phyloP scores from a whole-genome alignment of 2,329 filamentous ascomycete genomes.

The Alternaria novae-zelandiae region DNA sequence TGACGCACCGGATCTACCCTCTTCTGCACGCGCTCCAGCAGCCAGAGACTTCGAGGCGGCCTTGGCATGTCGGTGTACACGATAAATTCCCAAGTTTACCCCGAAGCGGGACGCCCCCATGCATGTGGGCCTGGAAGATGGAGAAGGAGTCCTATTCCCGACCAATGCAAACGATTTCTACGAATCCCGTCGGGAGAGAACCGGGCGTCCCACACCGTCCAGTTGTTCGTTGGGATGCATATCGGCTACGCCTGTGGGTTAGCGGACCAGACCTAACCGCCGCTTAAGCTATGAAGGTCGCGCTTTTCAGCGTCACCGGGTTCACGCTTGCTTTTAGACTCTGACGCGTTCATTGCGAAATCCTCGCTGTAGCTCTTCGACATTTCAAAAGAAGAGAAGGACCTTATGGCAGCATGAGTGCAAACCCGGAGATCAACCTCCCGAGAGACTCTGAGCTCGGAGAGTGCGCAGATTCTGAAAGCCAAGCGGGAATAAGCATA shows the following conservation, averaged over 20 bases:
- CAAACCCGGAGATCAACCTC: constrained; percentile 45
- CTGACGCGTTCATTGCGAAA: constrained; percentile 3
- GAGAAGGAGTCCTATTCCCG: constrained; percentile 21
- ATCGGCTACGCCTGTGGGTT: constrained; percentile 10
- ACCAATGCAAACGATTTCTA: constrained; percentile 8
- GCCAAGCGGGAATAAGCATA: constrained; percentile 41
- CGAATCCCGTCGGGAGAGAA: constrained; percentile 7
- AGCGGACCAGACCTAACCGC: constrained; percentile 13
- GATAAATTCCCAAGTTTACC: neutral
- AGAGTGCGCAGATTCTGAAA: constrained; percentile 7
- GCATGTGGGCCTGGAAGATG: neutral
- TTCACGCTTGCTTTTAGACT: neutral
- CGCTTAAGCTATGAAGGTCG: constrained; percentile 11
- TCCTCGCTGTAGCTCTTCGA: neutral
- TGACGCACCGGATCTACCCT: constrained; percentile 5
- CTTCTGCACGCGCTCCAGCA: neutral
- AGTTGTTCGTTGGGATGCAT: constrained; percentile 13
- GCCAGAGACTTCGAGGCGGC: neutral
- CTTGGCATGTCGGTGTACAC: constrained; percentile 5
- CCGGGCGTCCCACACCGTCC: constrained; percentile 6
- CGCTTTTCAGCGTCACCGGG: constrained; percentile 10
- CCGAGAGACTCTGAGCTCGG: constrained; percentile 27
- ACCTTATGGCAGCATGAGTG: constrained; percentile 39
- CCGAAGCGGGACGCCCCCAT: neutral
- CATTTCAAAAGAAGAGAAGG: neutral